A percentile compares a stretch with the other conserved stretches of the same genome.
These are phyloP conservation scores for Candida chilensis DNA, from an alignment of 805 yeast genomes.

Conservation along the genomic window DNA sequence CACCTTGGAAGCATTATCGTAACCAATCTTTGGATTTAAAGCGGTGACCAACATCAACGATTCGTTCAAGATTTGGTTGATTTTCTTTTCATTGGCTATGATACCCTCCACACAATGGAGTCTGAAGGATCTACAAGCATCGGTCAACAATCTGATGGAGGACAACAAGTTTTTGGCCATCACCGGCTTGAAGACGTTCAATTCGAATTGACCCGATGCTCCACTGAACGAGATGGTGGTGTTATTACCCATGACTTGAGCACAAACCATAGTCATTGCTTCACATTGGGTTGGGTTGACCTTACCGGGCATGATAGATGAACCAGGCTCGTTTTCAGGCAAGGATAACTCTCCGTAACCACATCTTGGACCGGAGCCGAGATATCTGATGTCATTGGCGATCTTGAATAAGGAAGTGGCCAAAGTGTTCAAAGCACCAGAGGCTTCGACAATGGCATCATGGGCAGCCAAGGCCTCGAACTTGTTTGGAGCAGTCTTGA, in stretches of 20 bases:
- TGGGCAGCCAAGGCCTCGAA: conserved; percentile 31
- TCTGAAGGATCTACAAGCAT: conserved; percentile 23
- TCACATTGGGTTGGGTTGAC: conserved; percentile 31
- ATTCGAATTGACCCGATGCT: conserved; percentile 29
- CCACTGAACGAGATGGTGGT: conserved; percentile 27
- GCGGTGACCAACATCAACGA: conserved; percentile 31
- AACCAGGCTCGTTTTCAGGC: conserved; percentile 30
- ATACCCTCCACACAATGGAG: conserved; percentile 27
- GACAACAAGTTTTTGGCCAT: conserved; percentile 24
- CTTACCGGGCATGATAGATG: conserved; percentile 32
- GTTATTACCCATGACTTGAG: conserved; percentile 29
- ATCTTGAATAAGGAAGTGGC: conserved; percentile 27
- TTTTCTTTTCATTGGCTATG: conserved; percentile 23
- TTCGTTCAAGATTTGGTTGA: conserved; percentile 23
- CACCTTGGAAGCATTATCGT: conserved; percentile 27
- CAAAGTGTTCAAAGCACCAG: conserved; percentile 27
- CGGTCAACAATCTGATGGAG: conserved; percentile 23
- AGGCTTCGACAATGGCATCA: conserved; percentile 28
- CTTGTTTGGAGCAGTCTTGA: conserved; percentile 28
- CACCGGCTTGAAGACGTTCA: conserved; percentile 29
- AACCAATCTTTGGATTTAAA: conserved; percentile 28
- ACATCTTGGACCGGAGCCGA: conserved; percentile 30
- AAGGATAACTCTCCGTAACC: conserved; percentile 28
- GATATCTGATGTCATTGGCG: conserved; percentile 27
- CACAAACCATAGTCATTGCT: conserved; percentile 29